Percentiles rank a stretch among this genome's conserved stretches.
Evolutionary conservation across 805 yeast genomes (phyloP).

Genomic region (Nakazawaea molendinolei): DNA sequence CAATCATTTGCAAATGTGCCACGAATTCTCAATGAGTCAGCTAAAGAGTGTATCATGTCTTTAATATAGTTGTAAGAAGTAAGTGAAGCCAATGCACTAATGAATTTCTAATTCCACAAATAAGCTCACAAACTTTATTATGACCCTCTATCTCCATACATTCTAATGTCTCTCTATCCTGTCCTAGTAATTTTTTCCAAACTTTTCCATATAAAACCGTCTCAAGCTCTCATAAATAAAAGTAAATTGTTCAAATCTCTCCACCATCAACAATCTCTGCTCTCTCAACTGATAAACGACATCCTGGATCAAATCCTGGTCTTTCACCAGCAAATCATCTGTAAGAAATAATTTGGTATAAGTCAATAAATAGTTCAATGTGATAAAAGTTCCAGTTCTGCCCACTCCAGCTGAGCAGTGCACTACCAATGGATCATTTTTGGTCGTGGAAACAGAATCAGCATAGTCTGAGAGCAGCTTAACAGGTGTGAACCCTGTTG

Average conservation of each 20-base stretch:
- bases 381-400: slow-evolving; percentile 34
- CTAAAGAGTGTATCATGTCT: too few relatives aligned
- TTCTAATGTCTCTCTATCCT: too few relatives aligned
- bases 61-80: too few relatives aligned
- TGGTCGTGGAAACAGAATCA: slow-evolving; percentile 6
- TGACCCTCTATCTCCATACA: too few relatives aligned
- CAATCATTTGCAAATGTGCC: too few relatives aligned
- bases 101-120: too few relatives aligned
- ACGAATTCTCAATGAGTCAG: too few relatives aligned
- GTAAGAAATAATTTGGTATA: slow-evolving; percentile 9
- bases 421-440: slow-evolving; percentile 16
- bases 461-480: slow-evolving; percentile 16
- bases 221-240: slow-evolving; percentile 37
- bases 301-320: slow-evolving; percentile 33
- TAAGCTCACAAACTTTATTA: too few relatives aligned
- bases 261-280: slow-evolving; percentile 50
- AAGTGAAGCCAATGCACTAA: too few relatives aligned
- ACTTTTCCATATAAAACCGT: slow-evolving; percentile 14
- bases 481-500: slow-evolving; percentile 28
- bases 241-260: slow-evolving; percentile 42
- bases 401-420: slow-evolving; percentile 48
- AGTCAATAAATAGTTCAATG: slow-evolving; percentile 27
- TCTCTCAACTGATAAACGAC: slow-evolving; percentile 38
- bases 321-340: slow-evolving; percentile 2
- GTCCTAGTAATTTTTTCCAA: too few relatives aligned